phyloP scores from a whole-genome alignment of 2,329 filamentous ascomycete species.

The Blastomyces emzantsi region DNA sequence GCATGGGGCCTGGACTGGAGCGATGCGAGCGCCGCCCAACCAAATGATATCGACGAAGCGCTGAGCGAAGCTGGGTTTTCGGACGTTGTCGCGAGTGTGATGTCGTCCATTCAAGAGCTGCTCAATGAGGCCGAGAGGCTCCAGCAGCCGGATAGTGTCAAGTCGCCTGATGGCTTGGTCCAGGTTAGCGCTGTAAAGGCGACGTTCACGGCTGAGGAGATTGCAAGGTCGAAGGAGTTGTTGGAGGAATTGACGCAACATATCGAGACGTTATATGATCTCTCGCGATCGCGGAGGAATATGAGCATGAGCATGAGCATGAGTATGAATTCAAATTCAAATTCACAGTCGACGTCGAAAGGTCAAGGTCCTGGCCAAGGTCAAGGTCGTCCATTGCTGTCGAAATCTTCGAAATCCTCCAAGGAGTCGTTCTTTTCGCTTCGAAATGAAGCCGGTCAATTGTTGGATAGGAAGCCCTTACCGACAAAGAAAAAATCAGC shows the following conservation, averaged over 20 bases:
- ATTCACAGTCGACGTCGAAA: conserved; percentile 10
- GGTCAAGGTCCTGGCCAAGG: conserved; percentile 16
- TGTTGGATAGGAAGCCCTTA: neutral
- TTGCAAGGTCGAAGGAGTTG: conserved; percentile 48
- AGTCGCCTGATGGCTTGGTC: conserved; percentile 31
- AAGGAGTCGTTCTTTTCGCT: conserved; percentile 20
- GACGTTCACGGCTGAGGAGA: conserved; percentile 44
- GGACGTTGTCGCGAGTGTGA: conserved; percentile 55
- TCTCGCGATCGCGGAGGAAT: conserved; percentile 49
- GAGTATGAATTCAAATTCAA: conserved; percentile 23
- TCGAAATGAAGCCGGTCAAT: neutral
- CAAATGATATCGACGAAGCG: conserved; percentile 54
- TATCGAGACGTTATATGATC: conserved; percentile 56
- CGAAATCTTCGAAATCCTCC: conserved; percentile 25
- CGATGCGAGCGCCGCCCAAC: conserved; percentile 48
- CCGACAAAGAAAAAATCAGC: conserved; percentile 7
- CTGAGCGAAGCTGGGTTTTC: conserved; percentile 54
- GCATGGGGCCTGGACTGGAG: conserved; percentile 60
- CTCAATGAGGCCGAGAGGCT: conserved; percentile 53
- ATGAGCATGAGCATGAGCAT: conserved; percentile 34
- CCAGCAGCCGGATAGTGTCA: conserved; percentile 35
- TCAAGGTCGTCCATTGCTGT: conserved; percentile 20
- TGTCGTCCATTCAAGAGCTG: conserved; percentile 55
- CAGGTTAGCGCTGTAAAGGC: conserved; percentile 35
- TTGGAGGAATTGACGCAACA: conserved; percentile 52